Evolutionary conservation across 371 early-diverging fungal species (phyloP), one percentile per base, ranked within the genome.

Genomic region (Globomyces sp.): DNA sequence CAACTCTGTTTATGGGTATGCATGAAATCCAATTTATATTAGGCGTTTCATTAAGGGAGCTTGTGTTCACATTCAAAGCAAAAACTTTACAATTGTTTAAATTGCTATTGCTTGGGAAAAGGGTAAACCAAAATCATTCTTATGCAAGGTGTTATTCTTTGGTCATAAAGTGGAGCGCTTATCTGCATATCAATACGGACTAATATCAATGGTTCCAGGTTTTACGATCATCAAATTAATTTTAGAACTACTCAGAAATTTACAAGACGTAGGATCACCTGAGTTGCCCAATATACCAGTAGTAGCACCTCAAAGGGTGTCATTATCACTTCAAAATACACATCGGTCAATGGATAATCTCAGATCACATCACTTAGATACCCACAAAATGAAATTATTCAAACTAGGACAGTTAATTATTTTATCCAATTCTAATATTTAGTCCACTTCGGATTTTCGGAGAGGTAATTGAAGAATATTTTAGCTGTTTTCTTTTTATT

Each of bases 111-210:
- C 74, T 92, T 41, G 90, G 89, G 65, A 90, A 87, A 59, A 71
- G 87, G 73, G 78, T 77, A 58, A 44, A 13, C 40, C 0, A 24
- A 24, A 24, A 24, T 24, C 34, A 8, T 41, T 4, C 46, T 48
- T 6, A 2, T 1, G 4, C 0, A 72, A 90, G 90, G 82, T 92
- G 51, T 66, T 92, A 44, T 91, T 92, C 71, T 91, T 89, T 75
- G 91, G 91, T 3, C 88, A 87, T 48, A 87, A 87, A 34, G 91
- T 92, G 24, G 92, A 90, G 68, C 76, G 80, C n/a, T 72, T 92
- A 11, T 89, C 89, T 58, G 87, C 89, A 3, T 89, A 88, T 72
- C 90, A 92, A 71, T 91, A 91, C 69, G 85, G 89, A 11, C 70
- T 92, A 37, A 83, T 90, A 10, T 89, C 89, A 0, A 73, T 92